Evolutionary conservation across 2,329 filamentous ascomycete species (phyloP).

Genomic region (Alternaria postmessia): DNA sequence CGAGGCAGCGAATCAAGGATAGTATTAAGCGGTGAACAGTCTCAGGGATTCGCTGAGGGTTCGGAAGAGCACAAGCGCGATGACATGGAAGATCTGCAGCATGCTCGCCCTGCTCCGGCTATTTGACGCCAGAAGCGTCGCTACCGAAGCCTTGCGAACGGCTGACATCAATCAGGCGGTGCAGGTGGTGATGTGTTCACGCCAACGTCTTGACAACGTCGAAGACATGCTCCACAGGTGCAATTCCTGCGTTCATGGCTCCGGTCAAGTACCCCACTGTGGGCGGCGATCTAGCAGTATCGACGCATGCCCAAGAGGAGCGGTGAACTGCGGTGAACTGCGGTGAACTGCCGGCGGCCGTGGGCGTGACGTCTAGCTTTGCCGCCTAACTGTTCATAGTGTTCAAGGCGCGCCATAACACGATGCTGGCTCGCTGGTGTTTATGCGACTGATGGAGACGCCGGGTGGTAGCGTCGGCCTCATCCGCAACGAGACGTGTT

Average conservation of each 20-base stretch:
- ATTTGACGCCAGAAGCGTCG: conserved; percentile 46
- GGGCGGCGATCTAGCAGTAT: conserved; percentile 21
- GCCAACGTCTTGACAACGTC: conserved; percentile 33
- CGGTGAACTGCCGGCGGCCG: conserved; percentile 46
- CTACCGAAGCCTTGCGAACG: conserved; percentile 49
- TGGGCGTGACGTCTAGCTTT: conserved; percentile 33
- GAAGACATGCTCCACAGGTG: conserved; percentile 19
- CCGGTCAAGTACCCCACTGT: conserved; percentile 25
- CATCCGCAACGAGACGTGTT: conserved; percentile 32
- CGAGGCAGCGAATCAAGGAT: conserved; percentile 49
- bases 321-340: conserved; percentile 49
- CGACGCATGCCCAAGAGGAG: conserved; percentile 33
- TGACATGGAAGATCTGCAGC: conserved; percentile 54
- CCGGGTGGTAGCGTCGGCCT: conserved; percentile 40
- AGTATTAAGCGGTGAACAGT: conserved; percentile 47
- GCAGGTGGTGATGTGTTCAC: conserved; percentile 49
- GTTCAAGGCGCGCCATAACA: conserved; percentile 29
- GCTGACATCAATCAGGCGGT: conserved; percentile 48
- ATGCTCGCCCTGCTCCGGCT: conserved; percentile 47
- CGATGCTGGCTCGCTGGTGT: conserved; percentile 28
- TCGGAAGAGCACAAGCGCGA: conserved; percentile 47
- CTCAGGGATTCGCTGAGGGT: conserved; percentile 47
- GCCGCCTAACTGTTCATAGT: conserved; percentile 28
- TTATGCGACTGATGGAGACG: conserved; percentile 31
- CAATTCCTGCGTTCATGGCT: conserved; percentile 25